Percentiles rank a stretch among this genome's conserved stretches.
These are phyloP conservation scores for Aspergillus clavatus DNA, from an alignment of 2,329 filamentous ascomycete genomes.

Conservation along the genomic window DNA sequence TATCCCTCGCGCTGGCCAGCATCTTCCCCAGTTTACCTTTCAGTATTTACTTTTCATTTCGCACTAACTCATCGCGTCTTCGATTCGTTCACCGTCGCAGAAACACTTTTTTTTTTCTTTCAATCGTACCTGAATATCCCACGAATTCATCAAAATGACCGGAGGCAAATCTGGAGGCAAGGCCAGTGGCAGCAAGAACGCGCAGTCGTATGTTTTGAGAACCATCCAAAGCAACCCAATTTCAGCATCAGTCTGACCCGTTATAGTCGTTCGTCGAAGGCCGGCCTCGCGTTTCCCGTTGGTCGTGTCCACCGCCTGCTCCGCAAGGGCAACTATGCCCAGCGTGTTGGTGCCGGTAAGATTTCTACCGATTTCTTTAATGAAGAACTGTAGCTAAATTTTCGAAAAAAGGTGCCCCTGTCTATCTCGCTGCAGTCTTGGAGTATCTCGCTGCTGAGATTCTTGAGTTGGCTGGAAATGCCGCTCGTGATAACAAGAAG, in stretches of 20 bases:
- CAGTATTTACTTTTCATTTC: conserved; percentile 9
- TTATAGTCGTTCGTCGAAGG: conserved; percentile 91
- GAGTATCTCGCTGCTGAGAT: conserved; percentile 99
- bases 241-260: too few relatives aligned
- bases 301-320: conserved; percentile 99
- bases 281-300: conserved; percentile 96
- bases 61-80: conserved; percentile 1
- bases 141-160: conserved; percentile 80
- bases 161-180: conserved; percentile 99
- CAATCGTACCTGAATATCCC: conserved; percentile 15
- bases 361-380: too few relatives aligned
- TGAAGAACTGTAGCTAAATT: too few relatives aligned
- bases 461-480: conserved; percentile 96
- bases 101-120: conserved; percentile 10
- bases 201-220: conserved; percentile 99
- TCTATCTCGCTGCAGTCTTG: conserved; percentile 94
- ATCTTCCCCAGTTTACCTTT: conserved; percentile 26
- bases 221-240: too few relatives aligned
- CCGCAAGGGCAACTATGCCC: conserved; percentile 98
- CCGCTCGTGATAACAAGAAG: conserved; percentile 99
- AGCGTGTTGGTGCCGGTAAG: conserved; percentile 93
- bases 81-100: conserved; percentile 1
- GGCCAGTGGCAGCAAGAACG: conserved; percentile 97
- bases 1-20: conserved; percentile 31
- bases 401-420: conserved; percentile 72